A percentile compares a stretch with the other conserved stretches of the same genome.
Conservation (phyloP, 2,329 filamentous ascomycete genomes). For the Trichocomaceae sp. region DNA sequence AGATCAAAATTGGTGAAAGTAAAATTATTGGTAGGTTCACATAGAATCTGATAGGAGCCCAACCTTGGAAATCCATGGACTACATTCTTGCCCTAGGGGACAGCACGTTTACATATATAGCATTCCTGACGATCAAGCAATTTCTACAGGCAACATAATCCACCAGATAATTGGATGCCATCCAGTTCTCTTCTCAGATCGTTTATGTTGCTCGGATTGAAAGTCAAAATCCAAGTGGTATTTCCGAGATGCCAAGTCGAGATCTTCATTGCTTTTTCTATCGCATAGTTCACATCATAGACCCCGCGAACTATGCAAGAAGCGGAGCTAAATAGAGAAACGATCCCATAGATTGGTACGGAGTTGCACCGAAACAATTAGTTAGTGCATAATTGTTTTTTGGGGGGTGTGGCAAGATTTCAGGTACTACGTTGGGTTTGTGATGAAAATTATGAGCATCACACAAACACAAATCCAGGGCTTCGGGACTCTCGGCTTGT, state of each 20-base stretch:
- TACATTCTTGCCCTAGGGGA: background rate
- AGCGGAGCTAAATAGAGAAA: background rate
- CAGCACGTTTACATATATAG: background rate
- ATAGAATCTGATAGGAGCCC: background rate
- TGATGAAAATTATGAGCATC: background rate
- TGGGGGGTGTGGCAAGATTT: background rate
- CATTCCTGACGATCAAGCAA: background rate
- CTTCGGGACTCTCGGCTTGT: background rate
- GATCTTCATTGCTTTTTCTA: background rate
- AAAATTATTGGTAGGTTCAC: background rate
- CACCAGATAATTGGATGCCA: background rate
- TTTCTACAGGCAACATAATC: background rate
- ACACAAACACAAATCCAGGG: background rate
- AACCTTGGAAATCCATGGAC: background rate
- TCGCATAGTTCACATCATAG: background rate
- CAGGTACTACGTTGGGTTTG: background rate
- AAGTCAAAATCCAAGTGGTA: background rate
- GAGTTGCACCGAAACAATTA: background rate
- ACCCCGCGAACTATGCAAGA: background rate
- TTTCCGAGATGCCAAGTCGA: background rate
- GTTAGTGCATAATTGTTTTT: slow-evolving; percentile 2
- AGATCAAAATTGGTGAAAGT: background rate
- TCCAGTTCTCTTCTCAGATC: background rate
- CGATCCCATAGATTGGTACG: background rate
- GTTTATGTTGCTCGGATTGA: background rate